Evolutionary conservation across 1,139 yeast genomes (phyloP).

Genomic region (Sugiyamaella grinbergsii): DNA sequence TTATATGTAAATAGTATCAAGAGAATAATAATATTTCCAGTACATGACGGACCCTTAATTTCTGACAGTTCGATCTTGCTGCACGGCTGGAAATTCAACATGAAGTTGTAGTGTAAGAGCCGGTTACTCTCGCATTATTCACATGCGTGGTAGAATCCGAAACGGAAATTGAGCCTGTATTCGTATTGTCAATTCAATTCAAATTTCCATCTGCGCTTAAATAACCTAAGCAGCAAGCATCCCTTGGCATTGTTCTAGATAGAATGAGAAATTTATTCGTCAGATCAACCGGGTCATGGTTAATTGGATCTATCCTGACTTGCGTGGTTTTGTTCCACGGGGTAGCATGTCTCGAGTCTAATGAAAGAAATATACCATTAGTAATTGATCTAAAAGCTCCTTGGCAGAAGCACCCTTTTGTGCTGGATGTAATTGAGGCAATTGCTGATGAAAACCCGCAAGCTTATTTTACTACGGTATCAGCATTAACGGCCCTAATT

Average conservation of each 20-base stretch:
- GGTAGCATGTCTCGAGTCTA: not conserved
- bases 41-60: no score
- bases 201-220: no score
- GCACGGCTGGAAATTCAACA: no score
- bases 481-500: constrained; percentile 42
- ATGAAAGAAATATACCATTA: constrained; percentile 7
- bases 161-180: no score
- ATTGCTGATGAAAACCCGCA: constrained; percentile 53
- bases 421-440: constrained; percentile 55
- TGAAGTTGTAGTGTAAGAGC: no score
- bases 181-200: no score
- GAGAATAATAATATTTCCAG: no score
- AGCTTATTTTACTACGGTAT: constrained; percentile 52
- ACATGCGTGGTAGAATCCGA: no score
- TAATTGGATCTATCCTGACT: not conserved
- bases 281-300: not conserved
- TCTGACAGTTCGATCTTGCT: no score
- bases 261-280: not conserved
- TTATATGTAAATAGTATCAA: not conserved
- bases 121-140: no score
- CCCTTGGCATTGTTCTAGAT: not conserved
- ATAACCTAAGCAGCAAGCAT: no score
- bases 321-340: not conserved
- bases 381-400: constrained; percentile 35
- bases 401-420: constrained; percentile 48